These are phyloP conservation scores for Capsicum chinense DNA, from an alignment of 257 asterid genomes.

Conservation along the genomic window DNA sequence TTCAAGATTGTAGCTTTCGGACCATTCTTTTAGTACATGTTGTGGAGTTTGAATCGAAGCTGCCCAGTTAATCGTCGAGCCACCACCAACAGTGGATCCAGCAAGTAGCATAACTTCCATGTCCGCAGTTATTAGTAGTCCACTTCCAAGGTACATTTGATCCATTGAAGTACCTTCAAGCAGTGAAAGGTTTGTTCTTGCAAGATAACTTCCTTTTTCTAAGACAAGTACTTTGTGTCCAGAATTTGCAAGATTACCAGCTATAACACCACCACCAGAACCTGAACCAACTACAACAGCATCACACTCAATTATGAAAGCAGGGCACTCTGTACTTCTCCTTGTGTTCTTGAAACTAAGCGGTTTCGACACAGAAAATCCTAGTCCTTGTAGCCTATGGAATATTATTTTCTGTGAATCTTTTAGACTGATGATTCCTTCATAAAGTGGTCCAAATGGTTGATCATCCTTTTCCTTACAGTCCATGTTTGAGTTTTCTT, in stretches of 20 bases:
- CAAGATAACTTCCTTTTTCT: constrained; percentile 73
- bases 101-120: constrained; percentile 70
- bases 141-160: constrained; percentile 73
- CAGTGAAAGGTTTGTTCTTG: constrained; percentile 58
- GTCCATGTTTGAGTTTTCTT: constrained; percentile 23
- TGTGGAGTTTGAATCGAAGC: constrained; percentile 76
- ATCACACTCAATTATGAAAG: constrained; percentile 62
- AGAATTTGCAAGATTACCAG: constrained; percentile 81
- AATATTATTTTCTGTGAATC: constrained; percentile 37
- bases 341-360: background rate
- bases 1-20: constrained; percentile 40
- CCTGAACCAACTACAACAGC: constrained; percentile 91
- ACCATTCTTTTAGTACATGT: constrained; percentile 77
- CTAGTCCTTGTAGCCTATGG: constrained; percentile 42
- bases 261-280: constrained; percentile 88
- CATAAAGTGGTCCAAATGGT: constrained; percentile 53
- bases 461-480: constrained; percentile 13
- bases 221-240: constrained; percentile 77
- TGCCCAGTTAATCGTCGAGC: constrained; percentile 83
- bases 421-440: constrained; percentile 50
- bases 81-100: constrained; percentile 90
- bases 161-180: constrained; percentile 77
- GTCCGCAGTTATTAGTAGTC: constrained; percentile 49
- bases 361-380: constrained; percentile 46
- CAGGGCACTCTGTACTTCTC: constrained; percentile 34